phyloP scores from a whole-genome alignment of 345 rosid species.

The Boechera retrofracta region DNA sequence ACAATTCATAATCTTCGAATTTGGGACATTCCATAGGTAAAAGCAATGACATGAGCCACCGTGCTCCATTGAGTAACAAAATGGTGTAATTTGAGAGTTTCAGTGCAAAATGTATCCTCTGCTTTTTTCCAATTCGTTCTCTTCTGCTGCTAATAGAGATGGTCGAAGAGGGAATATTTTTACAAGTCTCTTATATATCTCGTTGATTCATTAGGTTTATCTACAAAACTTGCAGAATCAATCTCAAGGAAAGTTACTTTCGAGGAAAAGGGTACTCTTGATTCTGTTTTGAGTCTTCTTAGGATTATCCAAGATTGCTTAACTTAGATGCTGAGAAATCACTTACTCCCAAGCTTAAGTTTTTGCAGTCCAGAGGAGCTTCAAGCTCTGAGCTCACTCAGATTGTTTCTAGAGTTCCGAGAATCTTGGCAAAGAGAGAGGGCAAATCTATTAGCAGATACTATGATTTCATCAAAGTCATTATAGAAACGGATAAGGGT shows the following conservation, averaged over 20 bases:
- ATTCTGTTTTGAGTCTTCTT: conserved; percentile 19
- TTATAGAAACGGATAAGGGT: neutral
- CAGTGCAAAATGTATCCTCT: neutral
- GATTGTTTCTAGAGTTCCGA: conserved; percentile 28
- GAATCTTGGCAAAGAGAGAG: conserved; percentile 25
- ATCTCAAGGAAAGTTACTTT: conserved; percentile 6
- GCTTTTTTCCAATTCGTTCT: neutral
- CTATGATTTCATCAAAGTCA: conserved; percentile 32
- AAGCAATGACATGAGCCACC: too few relatives aligned
- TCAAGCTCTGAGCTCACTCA: conserved; percentile 32
- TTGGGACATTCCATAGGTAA: too few relatives aligned
- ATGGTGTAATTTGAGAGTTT: neutral
- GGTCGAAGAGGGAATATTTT: conserved; percentile 2
- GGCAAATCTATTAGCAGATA: neutral
- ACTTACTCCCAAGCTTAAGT: conserved; percentile 42
- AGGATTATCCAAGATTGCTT: conserved; percentile 33
- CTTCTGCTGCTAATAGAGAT: neutral
- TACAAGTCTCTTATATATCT: conserved; percentile 16
- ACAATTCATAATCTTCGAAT: too few relatives aligned
- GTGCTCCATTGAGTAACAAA: too few relatives aligned
- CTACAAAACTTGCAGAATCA: conserved; percentile 9
- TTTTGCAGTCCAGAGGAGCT: conserved; percentile 40
- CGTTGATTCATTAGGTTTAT: conserved; percentile 38
- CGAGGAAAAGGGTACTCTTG: neutral
- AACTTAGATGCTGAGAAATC: conserved; percentile 13